These are phyloP conservation scores for Ceratocystis colombiana DNA, from an alignment of 2,329 filamentous ascomycete species.

Conservation along the genomic window DNA sequence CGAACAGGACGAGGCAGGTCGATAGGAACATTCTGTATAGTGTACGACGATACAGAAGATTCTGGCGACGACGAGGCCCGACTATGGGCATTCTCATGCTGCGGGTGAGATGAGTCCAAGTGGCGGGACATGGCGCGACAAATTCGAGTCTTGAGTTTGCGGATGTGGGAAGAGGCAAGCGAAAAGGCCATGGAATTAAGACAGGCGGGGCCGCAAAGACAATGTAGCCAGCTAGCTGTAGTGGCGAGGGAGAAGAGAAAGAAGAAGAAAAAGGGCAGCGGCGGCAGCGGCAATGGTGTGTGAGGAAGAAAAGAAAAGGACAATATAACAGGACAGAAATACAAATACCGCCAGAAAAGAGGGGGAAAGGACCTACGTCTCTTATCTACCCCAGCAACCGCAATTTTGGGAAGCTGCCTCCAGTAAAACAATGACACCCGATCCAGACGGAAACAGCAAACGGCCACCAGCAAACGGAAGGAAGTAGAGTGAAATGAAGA, in stretches of 20 bases:
- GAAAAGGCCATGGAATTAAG: conserved; percentile 6
- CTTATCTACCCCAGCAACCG: neutral
- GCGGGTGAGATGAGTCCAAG: conserved; percentile 19
- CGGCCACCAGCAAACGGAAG: neutral
- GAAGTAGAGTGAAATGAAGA: neutral
- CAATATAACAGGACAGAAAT: neutral
- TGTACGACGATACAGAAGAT: conserved; percentile 12
- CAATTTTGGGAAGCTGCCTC: neutral
- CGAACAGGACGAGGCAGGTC: conserved; percentile 27
- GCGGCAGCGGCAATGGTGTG: neutral
- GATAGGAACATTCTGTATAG: conserved; percentile 20
- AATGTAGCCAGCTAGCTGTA: too few species aligned
- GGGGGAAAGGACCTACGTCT: neutral
- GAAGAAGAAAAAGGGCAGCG: neutral
- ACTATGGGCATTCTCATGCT: conserved; percentile 18
- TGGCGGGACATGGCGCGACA: conserved; percentile 20
- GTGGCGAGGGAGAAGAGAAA: neutral
- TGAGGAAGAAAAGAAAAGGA: neutral
- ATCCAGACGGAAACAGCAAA: neutral
- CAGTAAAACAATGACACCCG: neutral
- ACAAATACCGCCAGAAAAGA: conserved; percentile 3
- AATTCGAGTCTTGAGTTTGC: neutral
- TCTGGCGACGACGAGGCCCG: neutral
- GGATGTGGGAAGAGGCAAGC: neutral
- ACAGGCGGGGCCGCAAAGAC: neutral